phyloP scores from a whole-genome alignment of 2,329 filamentous ascomycete genomes.

The Xylariaceae sp. region DNA sequence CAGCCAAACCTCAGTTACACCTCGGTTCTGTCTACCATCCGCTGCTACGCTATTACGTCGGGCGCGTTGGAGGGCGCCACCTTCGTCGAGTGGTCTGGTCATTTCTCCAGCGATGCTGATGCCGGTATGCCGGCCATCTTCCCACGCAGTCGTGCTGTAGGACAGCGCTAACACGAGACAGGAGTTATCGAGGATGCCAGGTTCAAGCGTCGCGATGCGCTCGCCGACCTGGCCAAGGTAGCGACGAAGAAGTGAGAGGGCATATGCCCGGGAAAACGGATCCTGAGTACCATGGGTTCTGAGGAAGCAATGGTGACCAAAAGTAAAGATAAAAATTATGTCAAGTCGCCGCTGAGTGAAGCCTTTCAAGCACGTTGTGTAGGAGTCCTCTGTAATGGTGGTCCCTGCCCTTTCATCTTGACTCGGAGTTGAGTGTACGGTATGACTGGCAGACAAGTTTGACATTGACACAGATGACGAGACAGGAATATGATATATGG shows the following conservation, averaged over 20 bases:
- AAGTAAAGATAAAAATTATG: no score
- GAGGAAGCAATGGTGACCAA: background rate
- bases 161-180: slow-evolving; percentile 33
- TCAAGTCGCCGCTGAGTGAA: no score
- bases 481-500: no score
- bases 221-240: slow-evolving; percentile 59
- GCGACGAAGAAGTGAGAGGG: slow-evolving; percentile 36
- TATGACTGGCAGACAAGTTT: no score
- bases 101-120: slow-evolving; percentile 68
- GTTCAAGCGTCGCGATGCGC: slow-evolving; percentile 70
- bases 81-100: slow-evolving; percentile 64
- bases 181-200: slow-evolving; percentile 70
- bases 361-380: no score
- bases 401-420: no score
- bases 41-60: slow-evolving; percentile 61
- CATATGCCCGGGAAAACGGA: background rate
- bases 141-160: background rate
- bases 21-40: slow-evolving; percentile 62
- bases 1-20: slow-evolving; percentile 63
- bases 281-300: background rate
- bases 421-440: no score
- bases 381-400: no score
- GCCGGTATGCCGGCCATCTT: slow-evolving; percentile 48
- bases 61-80: slow-evolving; percentile 61
- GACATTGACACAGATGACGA: no score